Conservation (phyloP, 83 land plant genomes). For the Diphasiastrum complanatum region DNA sequence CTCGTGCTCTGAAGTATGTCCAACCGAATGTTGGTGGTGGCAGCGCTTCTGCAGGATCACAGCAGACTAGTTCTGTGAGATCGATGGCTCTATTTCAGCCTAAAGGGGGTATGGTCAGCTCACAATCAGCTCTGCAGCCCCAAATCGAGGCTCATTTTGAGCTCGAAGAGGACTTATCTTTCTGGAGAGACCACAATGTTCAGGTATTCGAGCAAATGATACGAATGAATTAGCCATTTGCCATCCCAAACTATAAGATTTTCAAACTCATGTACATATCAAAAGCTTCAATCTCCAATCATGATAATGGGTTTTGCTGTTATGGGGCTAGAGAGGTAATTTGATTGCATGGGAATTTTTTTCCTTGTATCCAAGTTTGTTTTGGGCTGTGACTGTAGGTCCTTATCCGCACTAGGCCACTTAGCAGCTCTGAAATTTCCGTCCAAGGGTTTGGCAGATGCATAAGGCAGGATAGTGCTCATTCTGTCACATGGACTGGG, state of each 20-base stretch:
- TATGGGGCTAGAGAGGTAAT: not conserved
- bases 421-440: slow-evolving; percentile 66
- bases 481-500: slow-evolving; percentile 75
- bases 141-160: slow-evolving; percentile 37
- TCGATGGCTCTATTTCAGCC: slow-evolving; percentile 19
- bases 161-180: slow-evolving; percentile 67
- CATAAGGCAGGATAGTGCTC: slow-evolving; percentile 71
- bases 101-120: slow-evolving; percentile 22
- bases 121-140: slow-evolving; percentile 21
- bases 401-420: slow-evolving; percentile 70
- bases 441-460: slow-evolving; percentile 73
- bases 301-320: too few relatives aligned
- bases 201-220: slow-evolving; percentile 49
- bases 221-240: not conserved
- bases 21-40: not conserved
- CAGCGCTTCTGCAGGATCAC: not conserved
- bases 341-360: not conserved
- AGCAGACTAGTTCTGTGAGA: slow-evolving; percentile 10
- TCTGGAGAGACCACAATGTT: slow-evolving; percentile 85
- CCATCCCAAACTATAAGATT: not conserved
- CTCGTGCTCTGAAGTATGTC: slow-evolving; percentile 25
- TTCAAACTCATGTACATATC: not conserved
- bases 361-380: too few relatives aligned
- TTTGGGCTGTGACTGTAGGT: slow-evolving; percentile 43
- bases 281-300: too few relatives aligned